Evolutionary conservation across 495 filamentous ascomycete species (phyloP), one percentile per base, ranked within the genome.

Genomic region (Neurospora cerealis): DNA sequence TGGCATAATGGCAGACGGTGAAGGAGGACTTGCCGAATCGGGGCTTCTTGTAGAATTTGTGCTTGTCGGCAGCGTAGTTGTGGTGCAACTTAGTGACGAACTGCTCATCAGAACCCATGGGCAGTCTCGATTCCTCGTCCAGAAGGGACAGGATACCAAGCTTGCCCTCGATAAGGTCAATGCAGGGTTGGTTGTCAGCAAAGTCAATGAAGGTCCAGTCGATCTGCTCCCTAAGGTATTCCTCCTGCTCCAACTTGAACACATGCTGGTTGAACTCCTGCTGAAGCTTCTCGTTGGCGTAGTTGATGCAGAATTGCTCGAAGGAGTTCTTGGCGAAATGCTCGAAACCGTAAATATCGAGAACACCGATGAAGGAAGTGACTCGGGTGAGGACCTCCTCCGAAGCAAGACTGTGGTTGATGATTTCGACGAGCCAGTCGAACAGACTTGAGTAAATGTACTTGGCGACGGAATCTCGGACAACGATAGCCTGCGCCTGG

Each of bases 171-270:
- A 99, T 99, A 54, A 99, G 83, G 81, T 99, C 96, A 79, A 99
- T 99, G 84, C 96, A 99, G n/a, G 96, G 96, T 81, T 98, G 94
- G 78, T 99, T 99, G 80, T 99, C 96, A 70, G 96, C 97, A 83
- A 98, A 99, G 81, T 99, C 96, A 85, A 99, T 99, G 81, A 98
- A 99, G 15, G 93, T 97, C 96, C 96, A 99, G 80, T 98, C 95
- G 76, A 99, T 99, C 83, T 98, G 86, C 80, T 99, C 96, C 39
- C 92, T 88, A 15, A 98, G 88, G 83, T 99, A 99, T 84, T 99
- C 96, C 83, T 98, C 96, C 81, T 99, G 96, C 81, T 99, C 96
- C 24, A 99, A 88, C 80, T 98, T 97, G 89, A 99, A 99, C n/a
- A 99, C 96, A 77, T 99, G 96, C 82, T 96, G 94, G 82, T 99